These are phyloP conservation scores for Tylopilus sp. DNA, from an alignment of 1,284 basidiomycete genomes.

Conservation along the genomic window DNA sequence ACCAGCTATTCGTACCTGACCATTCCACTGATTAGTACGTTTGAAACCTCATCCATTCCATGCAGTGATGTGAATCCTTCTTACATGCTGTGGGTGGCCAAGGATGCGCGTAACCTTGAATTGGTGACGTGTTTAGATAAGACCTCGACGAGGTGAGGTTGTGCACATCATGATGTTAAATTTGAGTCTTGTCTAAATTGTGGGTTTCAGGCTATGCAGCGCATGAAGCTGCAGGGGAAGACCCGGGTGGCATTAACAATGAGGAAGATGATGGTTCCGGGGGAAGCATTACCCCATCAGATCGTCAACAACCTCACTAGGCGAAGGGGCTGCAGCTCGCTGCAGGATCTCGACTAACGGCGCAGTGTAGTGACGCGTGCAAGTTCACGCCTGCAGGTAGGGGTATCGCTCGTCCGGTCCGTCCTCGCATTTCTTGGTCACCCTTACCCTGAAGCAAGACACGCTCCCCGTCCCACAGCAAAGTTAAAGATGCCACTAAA, in stretches of 20 bases:
- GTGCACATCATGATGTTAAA: conserved; percentile 35
- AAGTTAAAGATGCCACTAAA: too few species aligned
- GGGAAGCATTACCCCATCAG: conserved; percentile 78
- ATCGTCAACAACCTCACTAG: conserved; percentile 76
- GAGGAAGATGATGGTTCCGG: conserved; percentile 65
- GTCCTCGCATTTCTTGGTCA: conserved; percentile 43
- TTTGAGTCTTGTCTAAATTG: conserved; percentile 1
- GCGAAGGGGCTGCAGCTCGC: conserved; percentile 37
- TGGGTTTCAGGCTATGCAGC: conserved; percentile 54
- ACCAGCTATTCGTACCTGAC: too few species aligned
- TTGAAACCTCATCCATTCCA: conserved; percentile 79
- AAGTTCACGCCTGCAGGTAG: conserved; percentile 80
- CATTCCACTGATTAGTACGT: too few species aligned
- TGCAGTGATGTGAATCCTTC: conserved; percentile 75
- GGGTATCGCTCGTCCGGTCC: conserved; percentile 56
- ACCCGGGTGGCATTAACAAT: conserved; percentile 39
- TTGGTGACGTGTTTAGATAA: conserved; percentile 71
- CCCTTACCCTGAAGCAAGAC: conserved; percentile 14
- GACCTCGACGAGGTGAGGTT: conserved; percentile 70
- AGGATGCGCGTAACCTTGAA: conserved; percentile 65
- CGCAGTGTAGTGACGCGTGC: conserved; percentile 56
- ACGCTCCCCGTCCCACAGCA: conserved; percentile 1
- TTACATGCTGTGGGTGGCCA: conserved; percentile 72
- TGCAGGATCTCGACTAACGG: conserved; percentile 1
- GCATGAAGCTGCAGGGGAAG: conserved; percentile 55